phyloP scores from a whole-genome alignment of 345 rosid species.

The Eucalyptus curtisii region DNA sequence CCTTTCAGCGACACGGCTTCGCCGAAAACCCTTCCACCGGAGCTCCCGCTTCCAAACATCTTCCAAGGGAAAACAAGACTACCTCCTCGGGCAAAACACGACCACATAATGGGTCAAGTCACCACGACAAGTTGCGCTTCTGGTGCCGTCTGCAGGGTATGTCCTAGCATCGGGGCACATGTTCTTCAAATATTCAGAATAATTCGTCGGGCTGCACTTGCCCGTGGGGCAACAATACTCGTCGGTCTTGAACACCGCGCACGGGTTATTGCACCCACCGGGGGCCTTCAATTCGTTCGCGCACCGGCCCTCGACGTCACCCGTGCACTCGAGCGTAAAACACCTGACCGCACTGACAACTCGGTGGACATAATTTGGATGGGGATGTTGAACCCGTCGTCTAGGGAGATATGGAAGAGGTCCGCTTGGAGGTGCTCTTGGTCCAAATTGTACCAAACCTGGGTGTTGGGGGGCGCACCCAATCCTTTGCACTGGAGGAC shows the following conservation, averaged over 20 bases:
- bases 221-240: slow-evolving; percentile 30
- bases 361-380: neutral
- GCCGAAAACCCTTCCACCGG: neutral
- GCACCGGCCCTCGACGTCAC: neutral
- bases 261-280: slow-evolving; percentile 29
- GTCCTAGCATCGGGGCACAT: slow-evolving; percentile 11
- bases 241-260: slow-evolving; percentile 32
- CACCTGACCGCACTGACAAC: accelerated
- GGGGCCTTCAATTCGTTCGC: neutral
- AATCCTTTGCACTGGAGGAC: neutral
- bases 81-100: slow-evolving; percentile 7
- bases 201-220: neutral
- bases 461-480: neutral
- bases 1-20: neutral
- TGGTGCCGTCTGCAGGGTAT: slow-evolving; percentile 14
- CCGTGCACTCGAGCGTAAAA: neutral
- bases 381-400: slow-evolving; percentile 40
- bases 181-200: slow-evolving; percentile 7
- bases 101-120: slow-evolving; percentile 8
- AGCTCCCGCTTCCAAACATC: neutral
- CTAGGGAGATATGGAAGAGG: slow-evolving; percentile 26
- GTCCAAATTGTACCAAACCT: neutral
- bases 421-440: neutral
- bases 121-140: slow-evolving; percentile 17
- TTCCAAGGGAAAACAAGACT: neutral